Base-by-base conservation (phyloP, 257 asterid genomes). In the Solanum dulcamara region DNA sequence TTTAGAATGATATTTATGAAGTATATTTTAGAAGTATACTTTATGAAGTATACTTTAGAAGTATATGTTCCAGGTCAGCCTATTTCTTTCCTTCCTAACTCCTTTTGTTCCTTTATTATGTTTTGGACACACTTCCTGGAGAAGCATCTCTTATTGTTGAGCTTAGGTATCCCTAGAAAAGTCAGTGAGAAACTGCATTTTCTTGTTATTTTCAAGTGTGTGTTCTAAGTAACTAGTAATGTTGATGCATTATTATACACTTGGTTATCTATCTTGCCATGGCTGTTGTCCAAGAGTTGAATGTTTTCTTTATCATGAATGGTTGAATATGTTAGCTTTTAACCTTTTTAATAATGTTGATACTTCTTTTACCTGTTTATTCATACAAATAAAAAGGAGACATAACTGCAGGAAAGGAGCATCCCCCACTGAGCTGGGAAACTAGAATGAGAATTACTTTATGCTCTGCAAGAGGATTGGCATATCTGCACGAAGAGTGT, bases 391-490 rank as follows among this genome's bases (percentile, higher is more conserved):
- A 46, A 77, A 77, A 77, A 46, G 82, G 82, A 28, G 64, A 77
- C 17, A 77, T 48, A 79, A 48, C 64, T 91, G 89, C 93, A 92
- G 98, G 94, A 80, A 89, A 90, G 89, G 94, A 87, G 40, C 85
- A 85, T 66, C 87, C 91, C 85, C 88, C 97, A 37, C 84, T 95
- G 84, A 90, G 89, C 85, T 95, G 99, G 99, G 93, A 85, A 60
- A 90, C 89, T 59, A 92, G 98, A 90, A 90, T 94, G 92, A 92
- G 92, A 88, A 92, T 95, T 87, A 94, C 99, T 80, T 57, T 92
- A 72, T 98, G 96, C 66, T 93, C 98, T 82, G 99, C 98, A 20
- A 94, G 88, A 89, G 99, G 98, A 87, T 88, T 95, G 89, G 91
- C 94, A 53, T 94, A 92, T 89, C 88, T 95, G 91, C 99, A 95